phyloP scores from a whole-genome alignment of 106 monocot genomes.

The Apostasia ramifera region DNA sequence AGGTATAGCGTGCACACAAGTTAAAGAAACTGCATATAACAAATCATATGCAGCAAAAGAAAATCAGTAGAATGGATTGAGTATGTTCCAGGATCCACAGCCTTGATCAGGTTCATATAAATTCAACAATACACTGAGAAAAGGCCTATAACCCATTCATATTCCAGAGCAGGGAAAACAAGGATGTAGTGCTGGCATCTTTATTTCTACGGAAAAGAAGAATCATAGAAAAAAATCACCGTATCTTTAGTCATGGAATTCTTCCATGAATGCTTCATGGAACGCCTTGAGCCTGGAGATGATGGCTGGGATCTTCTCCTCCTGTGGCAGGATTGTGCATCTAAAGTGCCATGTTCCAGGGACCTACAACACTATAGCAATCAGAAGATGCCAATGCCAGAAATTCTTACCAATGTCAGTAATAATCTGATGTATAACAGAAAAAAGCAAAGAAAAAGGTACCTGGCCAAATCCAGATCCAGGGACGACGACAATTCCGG shows the following conservation, averaged over 20 bases:
- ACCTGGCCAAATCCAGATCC: conserved; percentile 97
- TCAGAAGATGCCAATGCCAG: neutral
- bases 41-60: no score
- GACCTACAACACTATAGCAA: conserved; percentile 34
- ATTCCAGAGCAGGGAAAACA: no score
- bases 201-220: neutral
- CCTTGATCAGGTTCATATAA: no score
- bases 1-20: no score
- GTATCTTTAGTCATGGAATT: conserved; percentile 42
- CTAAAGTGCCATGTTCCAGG: conserved; percentile 95
- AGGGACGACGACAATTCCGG: conserved; percentile 88
- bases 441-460: neutral
- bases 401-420: neutral
- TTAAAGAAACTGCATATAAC: no score
- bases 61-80: no score
- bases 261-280: conserved; percentile 75
- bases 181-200: neutral
- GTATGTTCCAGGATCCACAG: no score
- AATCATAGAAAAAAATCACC: neutral
- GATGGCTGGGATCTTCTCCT: conserved; percentile 94
- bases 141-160: no score
- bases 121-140: no score
- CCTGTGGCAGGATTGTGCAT: conserved; percentile 95
- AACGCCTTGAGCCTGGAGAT: conserved; percentile 71
- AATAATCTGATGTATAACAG: conserved; percentile 1